Conservation (phyloP, 352 stramenopile genomes). For the Phytophthora kernoviae region DNA sequence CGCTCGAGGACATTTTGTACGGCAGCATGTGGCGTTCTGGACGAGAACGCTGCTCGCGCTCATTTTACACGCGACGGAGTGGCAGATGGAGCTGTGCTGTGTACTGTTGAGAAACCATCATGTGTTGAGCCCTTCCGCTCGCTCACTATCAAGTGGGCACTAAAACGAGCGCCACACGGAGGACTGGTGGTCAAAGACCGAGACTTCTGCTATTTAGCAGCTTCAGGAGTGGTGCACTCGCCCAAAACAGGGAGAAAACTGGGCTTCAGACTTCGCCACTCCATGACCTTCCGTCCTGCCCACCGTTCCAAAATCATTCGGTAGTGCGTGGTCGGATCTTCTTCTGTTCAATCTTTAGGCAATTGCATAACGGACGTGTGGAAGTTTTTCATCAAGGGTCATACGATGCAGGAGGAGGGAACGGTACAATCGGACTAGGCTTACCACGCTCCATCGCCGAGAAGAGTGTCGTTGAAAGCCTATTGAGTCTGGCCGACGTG, state of each 20-base stretch:
- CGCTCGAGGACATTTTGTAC: conserved; percentile 52
- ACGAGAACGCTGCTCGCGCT: conserved; percentile 34
- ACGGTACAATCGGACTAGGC: conserved; percentile 26
- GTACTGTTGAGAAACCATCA: conserved; percentile 36
- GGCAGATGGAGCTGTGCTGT: conserved; percentile 46
- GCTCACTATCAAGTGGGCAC: conserved; percentile 51
- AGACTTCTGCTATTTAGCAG: conserved; percentile 56
- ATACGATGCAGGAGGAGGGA: conserved; percentile 52
- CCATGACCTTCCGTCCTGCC: conserved; percentile 61
- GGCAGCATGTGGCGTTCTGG: conserved; percentile 45
- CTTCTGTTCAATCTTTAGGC: conserved; percentile 70
- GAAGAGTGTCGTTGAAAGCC: conserved; percentile 47
- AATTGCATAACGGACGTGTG: conserved; percentile 54
- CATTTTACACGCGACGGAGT: conserved; percentile 50
- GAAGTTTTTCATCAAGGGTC: conserved; percentile 70
- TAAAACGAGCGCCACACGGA: conserved; percentile 40
- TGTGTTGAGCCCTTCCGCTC: conserved; percentile 43
- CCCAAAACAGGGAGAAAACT: conserved; percentile 37
- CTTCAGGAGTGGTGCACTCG: conserved; percentile 36
- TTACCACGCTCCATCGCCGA: conserved; percentile 51
- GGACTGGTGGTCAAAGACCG: conserved; percentile 50
- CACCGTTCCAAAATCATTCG: conserved; percentile 49
- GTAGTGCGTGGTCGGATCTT: conserved; percentile 71
- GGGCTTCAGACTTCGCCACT: conserved; percentile 61
- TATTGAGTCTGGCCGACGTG: conserved; percentile 46